phyloP scores from a whole-genome alignment of 352 stramenopile genomes.

The Blastocystis sp. region DNA sequence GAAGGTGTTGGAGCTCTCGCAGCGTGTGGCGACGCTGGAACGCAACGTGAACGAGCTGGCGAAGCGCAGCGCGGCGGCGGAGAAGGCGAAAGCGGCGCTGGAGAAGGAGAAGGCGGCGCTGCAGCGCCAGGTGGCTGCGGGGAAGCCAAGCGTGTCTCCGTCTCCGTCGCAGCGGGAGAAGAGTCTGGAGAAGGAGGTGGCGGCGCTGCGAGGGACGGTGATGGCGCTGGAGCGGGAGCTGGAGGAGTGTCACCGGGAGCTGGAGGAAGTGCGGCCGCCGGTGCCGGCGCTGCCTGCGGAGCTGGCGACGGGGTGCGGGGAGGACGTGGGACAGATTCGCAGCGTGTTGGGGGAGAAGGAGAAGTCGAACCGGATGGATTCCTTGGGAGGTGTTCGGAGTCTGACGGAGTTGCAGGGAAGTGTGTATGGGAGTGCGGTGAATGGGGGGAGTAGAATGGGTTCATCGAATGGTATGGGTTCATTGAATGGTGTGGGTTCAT shows the following conservation, averaged over 20 bases:
- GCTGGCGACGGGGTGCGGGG: neutral
- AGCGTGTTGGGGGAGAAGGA: neutral
- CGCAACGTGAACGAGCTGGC: neutral
- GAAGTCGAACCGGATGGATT: conserved; percentile 17
- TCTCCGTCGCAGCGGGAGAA: neutral
- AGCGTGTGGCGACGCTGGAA: neutral
- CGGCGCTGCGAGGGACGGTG: neutral
- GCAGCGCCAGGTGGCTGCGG: neutral
- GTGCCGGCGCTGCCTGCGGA: neutral
- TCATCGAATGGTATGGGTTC: too few species aligned
- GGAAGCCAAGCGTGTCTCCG: neutral
- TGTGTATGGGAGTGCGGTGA: too few species aligned
- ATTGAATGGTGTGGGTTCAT: too few species aligned
- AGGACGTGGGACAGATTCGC: neutral
- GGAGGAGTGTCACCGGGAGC: neutral
- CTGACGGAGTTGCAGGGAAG: too few species aligned
- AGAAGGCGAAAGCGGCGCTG: neutral
- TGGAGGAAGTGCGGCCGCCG: neutral
- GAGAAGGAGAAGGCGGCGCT: neutral
- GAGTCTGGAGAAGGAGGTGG: neutral
- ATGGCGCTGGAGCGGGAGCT: neutral
- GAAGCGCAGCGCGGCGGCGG: neutral
- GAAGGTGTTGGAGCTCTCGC: conserved; percentile 27
- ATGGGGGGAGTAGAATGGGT: too few species aligned
- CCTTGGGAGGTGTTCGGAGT: too few species aligned